phyloP scores from a whole-genome alignment of 108 stramenopile species.

The Mayamaea pseudoterrestris region DNA sequence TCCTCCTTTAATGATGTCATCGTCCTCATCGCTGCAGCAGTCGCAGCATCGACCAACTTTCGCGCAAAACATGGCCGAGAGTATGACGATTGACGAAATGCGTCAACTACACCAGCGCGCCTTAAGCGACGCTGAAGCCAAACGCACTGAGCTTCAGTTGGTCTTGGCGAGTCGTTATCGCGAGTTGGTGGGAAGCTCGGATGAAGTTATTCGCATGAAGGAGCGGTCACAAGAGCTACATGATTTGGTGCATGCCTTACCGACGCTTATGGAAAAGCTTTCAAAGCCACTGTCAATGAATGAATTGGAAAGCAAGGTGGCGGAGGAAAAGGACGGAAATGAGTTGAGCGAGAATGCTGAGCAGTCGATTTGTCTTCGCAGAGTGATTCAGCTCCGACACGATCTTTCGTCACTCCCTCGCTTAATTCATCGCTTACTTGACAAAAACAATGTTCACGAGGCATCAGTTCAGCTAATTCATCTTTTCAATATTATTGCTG shows the following conservation, averaged over 20 bases:
- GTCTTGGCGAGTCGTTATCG: slow-evolving; percentile 78
- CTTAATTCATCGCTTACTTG: slow-evolving; percentile 56
- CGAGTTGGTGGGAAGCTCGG: slow-evolving; percentile 72
- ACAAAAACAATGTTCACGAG: slow-evolving; percentile 46
- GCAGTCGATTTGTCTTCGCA: neutral
- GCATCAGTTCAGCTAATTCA: slow-evolving; percentile 47
- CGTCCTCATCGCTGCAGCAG: no score
- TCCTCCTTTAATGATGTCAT: no score
- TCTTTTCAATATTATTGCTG: slow-evolving; percentile 51
- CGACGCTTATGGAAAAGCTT: slow-evolving; percentile 48
- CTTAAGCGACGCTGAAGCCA: slow-evolving; percentile 67
- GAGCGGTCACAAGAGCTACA: slow-evolving; percentile 65
- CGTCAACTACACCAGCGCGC: slow-evolving; percentile 60
- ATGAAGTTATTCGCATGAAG: slow-evolving; percentile 77
- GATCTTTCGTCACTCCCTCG: slow-evolving; percentile 44
- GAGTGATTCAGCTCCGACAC: no score
- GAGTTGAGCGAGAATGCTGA: neutral
- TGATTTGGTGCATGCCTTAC: slow-evolving; percentile 49
- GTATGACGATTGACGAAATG: slow-evolving; percentile 84
- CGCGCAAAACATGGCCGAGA: slow-evolving; percentile 25
- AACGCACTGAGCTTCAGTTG: slow-evolving; percentile 73
- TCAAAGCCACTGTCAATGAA: neutral
- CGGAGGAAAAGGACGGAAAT: slow-evolving; percentile 1
- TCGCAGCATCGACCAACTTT: no score
- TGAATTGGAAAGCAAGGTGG: slow-evolving; percentile 1